Conservation (phyloP, 768 basidiomycete species). For the Psilocybe tampanensis region DNA sequence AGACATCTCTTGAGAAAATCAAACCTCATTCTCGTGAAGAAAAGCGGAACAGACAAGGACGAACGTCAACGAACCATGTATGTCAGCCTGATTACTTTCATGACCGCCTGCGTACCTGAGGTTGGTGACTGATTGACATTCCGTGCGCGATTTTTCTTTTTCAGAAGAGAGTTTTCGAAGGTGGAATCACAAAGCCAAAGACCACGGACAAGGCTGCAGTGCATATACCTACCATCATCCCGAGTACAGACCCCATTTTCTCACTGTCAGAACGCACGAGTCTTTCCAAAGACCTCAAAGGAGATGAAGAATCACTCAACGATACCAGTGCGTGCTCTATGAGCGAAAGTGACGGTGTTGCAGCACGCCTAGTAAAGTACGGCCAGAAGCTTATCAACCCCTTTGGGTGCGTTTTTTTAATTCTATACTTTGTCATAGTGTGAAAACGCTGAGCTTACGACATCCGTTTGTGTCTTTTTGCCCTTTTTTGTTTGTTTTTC, state of each 20-base stretch:
- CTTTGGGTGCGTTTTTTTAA: slow-evolving; percentile 40
- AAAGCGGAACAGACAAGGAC: slow-evolving; percentile 14
- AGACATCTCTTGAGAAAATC: slow-evolving; percentile 19
- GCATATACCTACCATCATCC: background rate
- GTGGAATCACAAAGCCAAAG: slow-evolving; percentile 29
- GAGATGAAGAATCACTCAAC: slow-evolving; percentile 16
- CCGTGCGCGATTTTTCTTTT: slow-evolving; percentile 7
- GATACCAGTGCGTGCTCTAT: slow-evolving; percentile 26
- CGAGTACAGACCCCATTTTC: slow-evolving; percentile 8
- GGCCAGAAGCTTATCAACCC: slow-evolving; percentile 47
- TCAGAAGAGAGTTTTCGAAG: slow-evolving; percentile 26
- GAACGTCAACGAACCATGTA: slow-evolving; percentile 21
- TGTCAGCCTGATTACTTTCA: slow-evolving; percentile 11
- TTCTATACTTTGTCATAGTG: slow-evolving; percentile 3
- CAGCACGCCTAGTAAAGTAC: slow-evolving; percentile 51
- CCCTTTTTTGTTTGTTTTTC: background rate
- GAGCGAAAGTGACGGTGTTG: slow-evolving; percentile 38
- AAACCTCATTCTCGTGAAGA: slow-evolving; percentile 6
- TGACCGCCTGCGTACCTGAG: slow-evolving; percentile 9
- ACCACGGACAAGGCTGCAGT: background rate
- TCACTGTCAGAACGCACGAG: slow-evolving; percentile 13
- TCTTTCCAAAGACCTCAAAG: slow-evolving; percentile 15
- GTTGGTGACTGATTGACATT: slow-evolving; percentile 21
- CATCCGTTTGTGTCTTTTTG: slow-evolving; percentile 19
- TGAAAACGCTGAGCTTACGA: slow-evolving; percentile 1